Conservation (phyloP, 108 stramenopile genomes). For the Cyclotella atomus region DNA sequence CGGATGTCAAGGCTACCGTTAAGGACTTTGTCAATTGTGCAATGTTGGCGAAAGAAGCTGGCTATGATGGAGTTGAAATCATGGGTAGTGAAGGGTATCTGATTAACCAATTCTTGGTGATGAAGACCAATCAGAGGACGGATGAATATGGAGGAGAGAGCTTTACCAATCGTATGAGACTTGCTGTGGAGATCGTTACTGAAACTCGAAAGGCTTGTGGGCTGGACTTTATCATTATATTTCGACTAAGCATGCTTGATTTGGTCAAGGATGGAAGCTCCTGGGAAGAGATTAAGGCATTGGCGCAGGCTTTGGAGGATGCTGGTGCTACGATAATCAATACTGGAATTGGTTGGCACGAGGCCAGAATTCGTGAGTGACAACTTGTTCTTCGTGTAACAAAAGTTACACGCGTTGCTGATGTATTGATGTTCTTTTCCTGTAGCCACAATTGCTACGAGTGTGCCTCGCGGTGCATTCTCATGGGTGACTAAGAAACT, state of each 20-base stretch:
- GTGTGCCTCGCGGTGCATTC: conserved; percentile 96
- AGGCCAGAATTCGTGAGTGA: conserved; percentile 89
- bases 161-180: conserved; percentile 90
- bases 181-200: conserved; percentile 91
- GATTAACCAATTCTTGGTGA: conserved; percentile 94
- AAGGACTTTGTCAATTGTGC: conserved; percentile 91
- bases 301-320: conserved; percentile 86
- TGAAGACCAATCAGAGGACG: conserved; percentile 86
- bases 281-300: conserved; percentile 91
- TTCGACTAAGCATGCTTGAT: conserved; percentile 95
- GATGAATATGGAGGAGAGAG: conserved; percentile 95
- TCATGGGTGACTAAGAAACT: conserved; percentile 90
- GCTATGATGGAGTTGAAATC: conserved; percentile 99
- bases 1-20: conserved; percentile 82
- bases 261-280: conserved; percentile 91
- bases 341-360: conserved; percentile 99
- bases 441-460: conserved; percentile 93
- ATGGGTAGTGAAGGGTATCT: conserved; percentile 98
- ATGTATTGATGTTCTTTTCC: neutral
- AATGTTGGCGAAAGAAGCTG: conserved; percentile 85
- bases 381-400: too few relatives aligned
- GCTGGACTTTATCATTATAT: conserved; percentile 95
- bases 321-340: conserved; percentile 97
- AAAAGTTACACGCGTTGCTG: neutral
- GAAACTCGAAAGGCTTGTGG: conserved; percentile 85